Conservation (phyloP, 495 filamentous ascomycete species). For the Aspergillus wentii region DNA sequence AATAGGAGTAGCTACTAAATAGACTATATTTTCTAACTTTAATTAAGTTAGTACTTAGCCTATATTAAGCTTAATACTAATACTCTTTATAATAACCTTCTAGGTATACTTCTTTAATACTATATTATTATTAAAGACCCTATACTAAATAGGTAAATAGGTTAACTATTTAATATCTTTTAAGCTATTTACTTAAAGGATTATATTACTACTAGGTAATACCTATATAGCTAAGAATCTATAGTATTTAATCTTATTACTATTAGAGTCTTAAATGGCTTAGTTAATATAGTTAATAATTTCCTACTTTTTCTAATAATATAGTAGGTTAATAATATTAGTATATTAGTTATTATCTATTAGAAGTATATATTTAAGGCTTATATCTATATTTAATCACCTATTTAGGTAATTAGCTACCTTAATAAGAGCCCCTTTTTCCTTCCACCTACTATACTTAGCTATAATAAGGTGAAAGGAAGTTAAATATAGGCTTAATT, state of each 20-base stretch:
- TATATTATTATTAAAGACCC: not conserved
- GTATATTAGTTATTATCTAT: no score
- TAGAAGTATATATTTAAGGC: no score
- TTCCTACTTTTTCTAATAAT: not conserved
- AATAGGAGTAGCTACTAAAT: no score
- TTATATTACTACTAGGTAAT: not conserved
- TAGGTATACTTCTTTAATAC: no score
- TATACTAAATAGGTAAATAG: not conserved
- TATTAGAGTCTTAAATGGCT: not conserved
- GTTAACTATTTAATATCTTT: not conserved
- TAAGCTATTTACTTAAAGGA: no score
- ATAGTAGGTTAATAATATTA: not conserved
- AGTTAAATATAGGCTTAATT: conserved; percentile 1
- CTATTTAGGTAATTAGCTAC: no score
- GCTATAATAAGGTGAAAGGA: no score
- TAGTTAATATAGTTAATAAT: not conserved
- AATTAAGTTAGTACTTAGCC: not conserved
- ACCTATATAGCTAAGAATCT: not conserved
- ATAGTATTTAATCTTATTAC: no score
- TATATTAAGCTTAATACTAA: not conserved
- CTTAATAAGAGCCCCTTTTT: not conserved
- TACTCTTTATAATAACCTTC: no score
- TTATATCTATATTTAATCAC: no score
- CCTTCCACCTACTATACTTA: no score
- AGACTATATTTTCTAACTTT: not conserved